Conservation (phyloP, 805 yeast genomes). For the Wickerhamomyces kurtzmanii region DNA sequence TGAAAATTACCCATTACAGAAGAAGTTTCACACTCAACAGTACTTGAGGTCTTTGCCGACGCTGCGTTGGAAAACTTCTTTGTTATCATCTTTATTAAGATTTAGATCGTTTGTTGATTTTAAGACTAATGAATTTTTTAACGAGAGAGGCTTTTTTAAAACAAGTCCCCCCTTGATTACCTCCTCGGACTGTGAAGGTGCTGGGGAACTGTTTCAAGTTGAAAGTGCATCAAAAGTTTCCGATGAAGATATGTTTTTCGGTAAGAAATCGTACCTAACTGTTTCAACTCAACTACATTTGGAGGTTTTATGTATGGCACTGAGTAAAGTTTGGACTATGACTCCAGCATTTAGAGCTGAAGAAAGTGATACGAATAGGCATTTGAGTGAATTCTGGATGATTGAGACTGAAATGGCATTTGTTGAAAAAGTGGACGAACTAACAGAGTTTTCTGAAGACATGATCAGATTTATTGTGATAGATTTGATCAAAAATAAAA, state of each 20-base stretch:
- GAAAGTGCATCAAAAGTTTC: slow-evolving; percentile 21
- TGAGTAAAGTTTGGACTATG: slow-evolving; percentile 78
- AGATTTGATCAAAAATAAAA: slow-evolving; percentile 16
- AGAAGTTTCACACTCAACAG: slow-evolving; percentile 59
- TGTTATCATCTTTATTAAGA: slow-evolving; percentile 58
- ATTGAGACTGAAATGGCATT: slow-evolving; percentile 84
- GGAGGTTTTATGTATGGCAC: slow-evolving; percentile 67
- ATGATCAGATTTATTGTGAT: slow-evolving; percentile 50
- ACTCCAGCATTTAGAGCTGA: slow-evolving; percentile 95
- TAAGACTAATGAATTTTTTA: slow-evolving; percentile 44
- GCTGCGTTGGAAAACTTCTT: slow-evolving; percentile 62
- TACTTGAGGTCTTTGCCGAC: slow-evolving; percentile 68
- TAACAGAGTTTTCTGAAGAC: slow-evolving; percentile 57
- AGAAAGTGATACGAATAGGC: slow-evolving; percentile 82
- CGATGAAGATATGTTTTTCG: slow-evolving; percentile 38
- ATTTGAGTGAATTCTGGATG: slow-evolving; percentile 96
- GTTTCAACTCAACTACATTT: slow-evolving; percentile 91
- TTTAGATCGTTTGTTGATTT: slow-evolving; percentile 62
- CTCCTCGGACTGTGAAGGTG: slow-evolving; percentile 93
- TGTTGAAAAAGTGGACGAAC: slow-evolving; percentile 41
- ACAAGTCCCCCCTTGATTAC: slow-evolving; percentile 85
- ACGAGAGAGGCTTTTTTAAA: slow-evolving; percentile 45
- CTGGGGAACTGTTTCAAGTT: slow-evolving; percentile 79
- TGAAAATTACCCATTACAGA: slow-evolving; percentile 71
- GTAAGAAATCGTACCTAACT: slow-evolving; percentile 60